phyloP scores from a whole-genome alignment of 345 rosid species.

The Isatis tinctoria region DNA sequence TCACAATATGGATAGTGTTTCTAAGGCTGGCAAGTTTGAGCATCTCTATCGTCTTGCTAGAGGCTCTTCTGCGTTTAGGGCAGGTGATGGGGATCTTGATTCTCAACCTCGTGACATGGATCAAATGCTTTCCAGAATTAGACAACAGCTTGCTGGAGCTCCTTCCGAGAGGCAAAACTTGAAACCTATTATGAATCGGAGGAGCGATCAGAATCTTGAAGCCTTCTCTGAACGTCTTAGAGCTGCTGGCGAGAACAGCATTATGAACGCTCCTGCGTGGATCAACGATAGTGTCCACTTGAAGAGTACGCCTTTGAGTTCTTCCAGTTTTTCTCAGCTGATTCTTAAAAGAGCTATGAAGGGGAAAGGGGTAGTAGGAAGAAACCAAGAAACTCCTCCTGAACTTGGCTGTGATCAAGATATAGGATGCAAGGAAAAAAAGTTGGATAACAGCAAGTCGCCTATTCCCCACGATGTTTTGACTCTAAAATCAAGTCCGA shows the following conservation, averaged over 20 bases:
- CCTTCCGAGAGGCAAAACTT: constrained; percentile 31
- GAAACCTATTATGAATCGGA: constrained; percentile 32
- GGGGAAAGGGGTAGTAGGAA: constrained; percentile 45
- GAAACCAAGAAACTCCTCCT: constrained; percentile 23
- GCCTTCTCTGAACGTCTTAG: constrained; percentile 34
- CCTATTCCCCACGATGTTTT: constrained; percentile 18
- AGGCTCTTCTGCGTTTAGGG: constrained; percentile 25
- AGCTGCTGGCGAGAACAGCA: constrained; percentile 32
- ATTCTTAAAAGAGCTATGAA: constrained; percentile 37
- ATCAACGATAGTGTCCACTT: constrained; percentile 22
- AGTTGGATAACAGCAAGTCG: constrained; percentile 16
- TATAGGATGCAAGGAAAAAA: constrained; percentile 27
- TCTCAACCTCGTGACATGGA: constrained; percentile 37
- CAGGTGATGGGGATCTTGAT: constrained; percentile 31
- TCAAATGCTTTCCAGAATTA: constrained; percentile 31
- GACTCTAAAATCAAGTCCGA: constrained; percentile 27
- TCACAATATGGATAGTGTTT: constrained; percentile 13
- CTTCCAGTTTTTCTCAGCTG: constrained; percentile 40
- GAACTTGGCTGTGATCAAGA: constrained; percentile 22
- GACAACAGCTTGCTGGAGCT: constrained; percentile 37
- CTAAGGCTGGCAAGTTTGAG: constrained; percentile 34
- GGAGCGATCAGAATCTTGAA: constrained; percentile 35
- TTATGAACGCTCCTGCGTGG: constrained; percentile 29
- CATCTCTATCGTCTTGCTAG: constrained; percentile 21
- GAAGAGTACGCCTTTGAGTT: constrained; percentile 28